Evolutionary conservation across 1,139 yeast genomes (phyloP).

Genomic region (Saccharomycopsis phalli): DNA sequence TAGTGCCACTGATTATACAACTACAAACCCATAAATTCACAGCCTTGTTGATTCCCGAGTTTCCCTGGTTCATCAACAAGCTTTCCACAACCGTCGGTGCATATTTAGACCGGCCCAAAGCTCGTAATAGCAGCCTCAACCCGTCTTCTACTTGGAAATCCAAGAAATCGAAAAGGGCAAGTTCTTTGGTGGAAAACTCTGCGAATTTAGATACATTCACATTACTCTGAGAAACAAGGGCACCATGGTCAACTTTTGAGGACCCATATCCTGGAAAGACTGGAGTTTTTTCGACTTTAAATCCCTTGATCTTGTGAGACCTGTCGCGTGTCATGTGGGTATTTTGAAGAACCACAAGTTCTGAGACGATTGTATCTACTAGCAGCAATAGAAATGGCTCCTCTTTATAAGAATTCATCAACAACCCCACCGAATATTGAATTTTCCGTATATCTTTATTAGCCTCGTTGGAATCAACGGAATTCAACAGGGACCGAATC

Average conservation of each 20-base stretch:
- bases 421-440: too few species aligned
- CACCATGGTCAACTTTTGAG: too few species aligned
- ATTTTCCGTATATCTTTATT: too few species aligned
- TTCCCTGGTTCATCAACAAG: conserved; percentile 9
- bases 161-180: background rate
- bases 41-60: conserved; percentile 19
- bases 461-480: too few species aligned
- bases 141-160: conserved; percentile 12
- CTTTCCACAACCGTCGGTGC: conserved; percentile 1
- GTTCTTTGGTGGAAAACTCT: background rate
- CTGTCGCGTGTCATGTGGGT: too few species aligned
- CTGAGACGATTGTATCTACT: conserved; percentile 4
- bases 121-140: conserved; percentile 4
- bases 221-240: background rate
- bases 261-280: conserved; percentile 7
- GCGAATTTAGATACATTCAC: background rate
- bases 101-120: conserved; percentile 6
- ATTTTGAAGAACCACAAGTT: conserved; percentile 6
- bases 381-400: background rate
- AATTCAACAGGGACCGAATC: too few species aligned
- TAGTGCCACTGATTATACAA: conserved; percentile 24
- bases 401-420: too few species aligned
- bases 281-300: conserved; percentile 5
- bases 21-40: conserved; percentile 28
- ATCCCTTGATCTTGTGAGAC: background rate